Evolutionary conservation across 2,329 filamentous ascomycete species (phyloP), one percentile per base, ranked within the genome.

Genomic region (Talaromyces pinophilus): DNA sequence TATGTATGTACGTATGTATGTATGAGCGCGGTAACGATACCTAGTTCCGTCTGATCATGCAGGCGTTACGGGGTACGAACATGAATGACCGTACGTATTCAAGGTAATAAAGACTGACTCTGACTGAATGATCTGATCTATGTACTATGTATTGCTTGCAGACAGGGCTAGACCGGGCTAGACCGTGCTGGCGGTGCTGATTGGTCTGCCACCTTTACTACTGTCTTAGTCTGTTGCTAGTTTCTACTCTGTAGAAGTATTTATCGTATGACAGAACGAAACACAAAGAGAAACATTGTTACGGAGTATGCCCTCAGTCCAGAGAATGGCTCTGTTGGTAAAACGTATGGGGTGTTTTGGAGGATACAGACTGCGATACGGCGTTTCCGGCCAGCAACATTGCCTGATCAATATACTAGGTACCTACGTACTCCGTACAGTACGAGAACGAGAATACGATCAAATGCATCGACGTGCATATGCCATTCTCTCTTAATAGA

Each of bases 381-480:
- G 15, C 40, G 5, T n/a, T 11, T 17, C 38, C 40, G 15, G 40
- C 5, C 15, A 42, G 40, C 6, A 13, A n/a, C 42, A 44, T 42
- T 44, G 42, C 42, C 42, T n/a, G 42, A 44, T 10, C 42, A 5
- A 44, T 44, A 44, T 44, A 42, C 40, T 42, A 33, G 30, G 35
- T 17, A 40, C 2, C 10, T 35, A 3, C 35, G 35, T 13, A 15
- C 11, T 4, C 11, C 11, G 35, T 38, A 35, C 35, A 38, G 35
- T 38, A 15, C 35, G 35, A 38, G 11, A 35, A 35, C 4, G 33
- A 38, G 42, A 35, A 15, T 7, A 35, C 17, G 22, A 46, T 52
- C 38, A 40, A 57, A 64, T 35, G 62, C 62, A 64, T 64, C 62
- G 62, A 64, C 38, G 62, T 59, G 62, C 62, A 64, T 57, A 54